Evolutionary conservation across 768 basidiomycete genomes (phyloP), one percentile per base, ranked within the genome.

Genomic region (Roridomyces roridus): DNA sequence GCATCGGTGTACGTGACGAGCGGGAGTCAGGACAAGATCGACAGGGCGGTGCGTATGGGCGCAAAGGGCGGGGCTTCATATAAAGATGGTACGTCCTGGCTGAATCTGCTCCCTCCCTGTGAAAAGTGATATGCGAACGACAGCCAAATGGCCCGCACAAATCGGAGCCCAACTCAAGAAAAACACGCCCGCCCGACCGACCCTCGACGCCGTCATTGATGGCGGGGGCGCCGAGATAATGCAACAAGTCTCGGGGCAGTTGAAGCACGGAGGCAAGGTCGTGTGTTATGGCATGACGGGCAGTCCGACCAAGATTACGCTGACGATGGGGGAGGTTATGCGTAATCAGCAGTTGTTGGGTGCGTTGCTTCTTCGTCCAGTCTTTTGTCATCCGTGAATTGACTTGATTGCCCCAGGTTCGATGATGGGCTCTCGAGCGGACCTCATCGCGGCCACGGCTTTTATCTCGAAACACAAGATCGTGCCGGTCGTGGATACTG

Each of bases 1-100:
- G 88, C 90, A 1, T 82, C 81, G 29, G 91, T 94, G n/a, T 94
- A 87, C 69, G 91, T 94, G 21, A 91, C 93, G 5, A 91, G 89
- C 58, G 82, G 89, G 9, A 84, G 71, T 41, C 75, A 79, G 24
- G 82, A 84, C 9, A 94, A 94, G 75, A 85, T 95, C 43, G 70
- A 74, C 44, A 84, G 80, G 51, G 92, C 92, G 0, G 68, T 84
- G 18, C 70, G 71, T 15, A 74, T 93, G 10, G 93, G 93, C 11
- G 92, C 91, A 0, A 82, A 80, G 59, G 92, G 84, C n/a, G 92
- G 92, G 1, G 85, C 85, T 8, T 85, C 79, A 65, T 95, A 94
- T 69, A 88, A 81, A 67, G 77, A 84, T 31, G 72, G 91, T 88
- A 41, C 50, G 83, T 68, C 28, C 23, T n/a, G n/a, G n/a, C 28